Evolutionary conservation across 2,329 filamentous ascomycete species (phyloP).

Genomic region (Talaromyces rugulosus): DNA sequence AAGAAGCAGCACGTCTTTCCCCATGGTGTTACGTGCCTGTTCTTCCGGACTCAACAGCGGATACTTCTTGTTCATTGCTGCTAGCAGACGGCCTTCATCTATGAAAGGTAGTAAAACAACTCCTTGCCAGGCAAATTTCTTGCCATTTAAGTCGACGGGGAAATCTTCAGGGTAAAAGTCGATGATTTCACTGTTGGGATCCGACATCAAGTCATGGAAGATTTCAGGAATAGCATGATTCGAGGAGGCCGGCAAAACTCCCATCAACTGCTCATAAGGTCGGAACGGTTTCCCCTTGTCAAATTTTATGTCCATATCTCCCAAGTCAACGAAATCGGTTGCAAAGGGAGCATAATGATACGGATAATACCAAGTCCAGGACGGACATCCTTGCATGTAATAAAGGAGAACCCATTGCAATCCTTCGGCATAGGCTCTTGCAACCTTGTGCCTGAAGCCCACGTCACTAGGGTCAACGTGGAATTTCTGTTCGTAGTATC

Average conservation of each 20-base stretch:
- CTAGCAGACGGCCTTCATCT: slow-evolving; percentile 79
- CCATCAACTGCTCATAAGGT: slow-evolving; percentile 98
- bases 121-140: slow-evolving; percentile 98
- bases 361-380: slow-evolving; percentile 99
- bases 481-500: slow-evolving; percentile 98
- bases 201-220: slow-evolving; percentile 87
- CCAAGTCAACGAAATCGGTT: slow-evolving; percentile 83
- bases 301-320: slow-evolving; percentile 74
- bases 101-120: slow-evolving; percentile 93
- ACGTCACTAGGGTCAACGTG: slow-evolving; percentile 74
- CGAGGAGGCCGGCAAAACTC: slow-evolving; percentile 88
- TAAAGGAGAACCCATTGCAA: slow-evolving; percentile 93
- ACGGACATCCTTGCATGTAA: slow-evolving; percentile 97
- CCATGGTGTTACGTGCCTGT: slow-evolving; percentile 69
- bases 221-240: slow-evolving; percentile 83
- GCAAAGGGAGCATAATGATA: slow-evolving; percentile 98
- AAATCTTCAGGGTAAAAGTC: slow-evolving; percentile 98
- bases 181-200: slow-evolving; percentile 84
- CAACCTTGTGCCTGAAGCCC: slow-evolving; percentile 84
- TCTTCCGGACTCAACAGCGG: slow-evolving; percentile 74
- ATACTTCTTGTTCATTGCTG: slow-evolving; percentile 79
- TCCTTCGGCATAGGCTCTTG: slow-evolving; percentile 86
- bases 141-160: slow-evolving; percentile 88
- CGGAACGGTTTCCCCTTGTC: slow-evolving; percentile 79
- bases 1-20: slow-evolving; percentile 76